Evolutionary conservation across 2,329 filamentous ascomycete genomes (phyloP).

Genomic region (Stagonosporopsis chrysanthemi): DNA sequence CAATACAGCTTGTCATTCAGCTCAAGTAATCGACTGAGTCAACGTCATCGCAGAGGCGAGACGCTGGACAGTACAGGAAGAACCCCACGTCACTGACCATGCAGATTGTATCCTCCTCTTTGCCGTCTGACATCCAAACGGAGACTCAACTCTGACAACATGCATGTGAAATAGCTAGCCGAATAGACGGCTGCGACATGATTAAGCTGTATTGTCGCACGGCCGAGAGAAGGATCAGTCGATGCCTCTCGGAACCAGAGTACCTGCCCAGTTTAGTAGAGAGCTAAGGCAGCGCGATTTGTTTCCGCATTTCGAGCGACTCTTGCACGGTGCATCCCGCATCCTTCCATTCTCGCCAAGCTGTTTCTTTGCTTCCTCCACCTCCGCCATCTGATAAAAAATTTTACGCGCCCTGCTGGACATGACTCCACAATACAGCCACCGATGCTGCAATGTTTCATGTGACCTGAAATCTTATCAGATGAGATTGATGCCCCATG

Average conservation of each 20-base stretch:
- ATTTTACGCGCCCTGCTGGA: slow-evolving; percentile 15
- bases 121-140: not conserved
- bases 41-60: not conserved
- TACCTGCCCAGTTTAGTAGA: not conserved
- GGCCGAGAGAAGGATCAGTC: not conserved
- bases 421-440: slow-evolving; percentile 2
- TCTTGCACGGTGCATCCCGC: slow-evolving; percentile 11
- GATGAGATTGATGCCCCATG: slow-evolving; percentile 32
- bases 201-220: not conserved
- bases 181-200: not conserved
- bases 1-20: not conserved
- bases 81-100: too few relatives aligned
- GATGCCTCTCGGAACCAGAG: not conserved
- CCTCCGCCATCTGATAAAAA: slow-evolving; percentile 36
- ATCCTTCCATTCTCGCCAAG: slow-evolving; percentile 21
- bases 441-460: slow-evolving; percentile 26
- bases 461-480: slow-evolving; percentile 34
- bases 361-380: not conserved
- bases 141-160: not conserved
- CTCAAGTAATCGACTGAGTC: not conserved
- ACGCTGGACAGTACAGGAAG: too few relatives aligned
- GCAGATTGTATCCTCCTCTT: not conserved
- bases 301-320: not conserved
- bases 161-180: not conserved
- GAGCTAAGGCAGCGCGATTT: not conserved